Conservation (phyloP, 2,329 filamentous ascomycete species). For the Penicillium sp. region DNA sequence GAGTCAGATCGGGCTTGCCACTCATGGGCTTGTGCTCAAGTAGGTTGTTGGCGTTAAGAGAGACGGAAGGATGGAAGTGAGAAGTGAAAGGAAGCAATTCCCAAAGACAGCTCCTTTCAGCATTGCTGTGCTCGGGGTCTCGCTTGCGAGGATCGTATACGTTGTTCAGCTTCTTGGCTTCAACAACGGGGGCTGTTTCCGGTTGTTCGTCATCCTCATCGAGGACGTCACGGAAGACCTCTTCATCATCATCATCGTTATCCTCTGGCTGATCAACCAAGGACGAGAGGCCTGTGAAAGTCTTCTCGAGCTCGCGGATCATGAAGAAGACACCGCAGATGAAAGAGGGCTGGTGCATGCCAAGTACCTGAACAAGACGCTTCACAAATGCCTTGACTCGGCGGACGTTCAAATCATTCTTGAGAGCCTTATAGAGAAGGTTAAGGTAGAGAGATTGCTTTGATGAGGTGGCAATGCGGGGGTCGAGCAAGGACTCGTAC, state of each 20-base stretch:
- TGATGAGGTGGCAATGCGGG: conserved; percentile 80
- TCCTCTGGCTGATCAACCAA: conserved; percentile 80
- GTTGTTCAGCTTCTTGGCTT: conserved; percentile 33
- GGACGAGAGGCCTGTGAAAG: conserved; percentile 75
- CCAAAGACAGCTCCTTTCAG: conserved; percentile 92
- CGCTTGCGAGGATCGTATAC: conserved; percentile 85
- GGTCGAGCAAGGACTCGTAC: conserved; percentile 92
- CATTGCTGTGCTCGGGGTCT: conserved; percentile 86
- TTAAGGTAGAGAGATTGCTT: conserved; percentile 97
- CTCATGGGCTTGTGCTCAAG: conserved; percentile 68
- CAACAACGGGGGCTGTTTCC: conserved; percentile 19
- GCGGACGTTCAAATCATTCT: conserved; percentile 83
- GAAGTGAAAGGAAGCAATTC: conserved; percentile 73
- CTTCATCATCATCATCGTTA: conserved; percentile 66
- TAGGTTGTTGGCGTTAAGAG: conserved; percentile 73
- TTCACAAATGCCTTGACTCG: conserved; percentile 96
- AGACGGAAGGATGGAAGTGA: conserved; percentile 93
- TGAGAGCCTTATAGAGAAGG: conserved; percentile 80
- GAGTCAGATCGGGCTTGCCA: conserved; percentile 83
- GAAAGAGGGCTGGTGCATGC: conserved; percentile 88
- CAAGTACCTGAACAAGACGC: conserved; percentile 80
- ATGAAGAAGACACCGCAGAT: conserved; percentile 91
- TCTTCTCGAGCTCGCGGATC: conserved; percentile 72
- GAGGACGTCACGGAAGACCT: conserved; percentile 65
- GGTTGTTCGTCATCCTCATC: conserved; percentile 52